Conservation (phyloP, 208 protist genomes). For the Acanthamoeba lenticulata region DNA sequence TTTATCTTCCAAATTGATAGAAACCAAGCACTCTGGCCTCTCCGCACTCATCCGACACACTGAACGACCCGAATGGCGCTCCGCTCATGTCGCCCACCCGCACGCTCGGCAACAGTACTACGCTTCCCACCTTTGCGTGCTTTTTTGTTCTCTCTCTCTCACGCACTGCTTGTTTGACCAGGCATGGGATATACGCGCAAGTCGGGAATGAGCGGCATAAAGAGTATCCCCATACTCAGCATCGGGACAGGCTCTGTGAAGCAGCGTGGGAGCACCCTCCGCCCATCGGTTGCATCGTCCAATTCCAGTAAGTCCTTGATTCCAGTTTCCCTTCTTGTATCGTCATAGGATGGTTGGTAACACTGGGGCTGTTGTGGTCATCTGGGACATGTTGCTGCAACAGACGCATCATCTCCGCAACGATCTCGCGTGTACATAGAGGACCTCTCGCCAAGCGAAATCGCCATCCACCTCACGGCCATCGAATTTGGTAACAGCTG, state of each 20-base stretch:
- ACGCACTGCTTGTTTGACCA: background rate
- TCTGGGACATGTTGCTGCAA: too few relatives aligned
- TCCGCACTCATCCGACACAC: background rate
- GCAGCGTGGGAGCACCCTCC: background rate
- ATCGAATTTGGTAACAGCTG: background rate
- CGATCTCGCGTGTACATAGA: conserved; percentile 1
- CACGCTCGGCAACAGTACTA: background rate
- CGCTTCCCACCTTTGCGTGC: background rate
- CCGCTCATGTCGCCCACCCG: background rate
- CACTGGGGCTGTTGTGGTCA: too few relatives aligned
- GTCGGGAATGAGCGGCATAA: background rate
- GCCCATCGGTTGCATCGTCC: too few relatives aligned
- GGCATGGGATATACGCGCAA: background rate
- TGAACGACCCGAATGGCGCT: background rate
- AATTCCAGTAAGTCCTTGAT: too few relatives aligned
- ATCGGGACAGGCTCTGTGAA: background rate
- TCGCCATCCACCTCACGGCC: background rate
- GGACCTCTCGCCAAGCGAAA: background rate
- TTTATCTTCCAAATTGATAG: background rate
- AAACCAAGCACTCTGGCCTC: background rate
- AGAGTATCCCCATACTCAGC: background rate
- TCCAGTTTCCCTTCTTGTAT: too few relatives aligned
- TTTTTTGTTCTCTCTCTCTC: too few relatives aligned
- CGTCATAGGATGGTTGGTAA: too few relatives aligned
- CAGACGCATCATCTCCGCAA: background rate